These are phyloP conservation scores for Plectranthus barbatus DNA, from an alignment of 257 asterid genomes.

Conservation along the genomic window DNA sequence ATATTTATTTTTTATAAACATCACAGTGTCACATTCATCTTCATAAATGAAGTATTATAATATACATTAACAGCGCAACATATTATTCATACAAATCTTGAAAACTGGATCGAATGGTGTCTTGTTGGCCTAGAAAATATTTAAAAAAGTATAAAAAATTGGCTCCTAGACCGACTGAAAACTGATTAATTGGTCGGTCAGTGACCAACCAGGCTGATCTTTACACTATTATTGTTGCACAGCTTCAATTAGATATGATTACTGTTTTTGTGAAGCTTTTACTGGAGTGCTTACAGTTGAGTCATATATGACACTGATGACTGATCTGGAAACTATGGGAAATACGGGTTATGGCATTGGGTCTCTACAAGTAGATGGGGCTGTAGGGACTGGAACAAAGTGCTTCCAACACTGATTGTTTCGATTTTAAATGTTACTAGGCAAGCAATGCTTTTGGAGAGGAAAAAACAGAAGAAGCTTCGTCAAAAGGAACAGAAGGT, in stretches of 20 bases:
- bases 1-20: no score
- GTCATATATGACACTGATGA: neutral
- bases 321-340: neutral
- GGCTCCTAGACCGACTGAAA: no score
- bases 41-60: no score
- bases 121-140: no score
- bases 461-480: conserved; percentile 71
- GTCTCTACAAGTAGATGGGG: neutral
- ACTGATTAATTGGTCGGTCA: no score
- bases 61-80: no score
- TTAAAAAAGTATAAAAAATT: no score
- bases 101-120: no score
- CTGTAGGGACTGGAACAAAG: neutral
- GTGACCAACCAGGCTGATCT: no score
- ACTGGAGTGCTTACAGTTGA: neutral
- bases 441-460: conserved; percentile 62
- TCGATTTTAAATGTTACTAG: conserved; percentile 26
- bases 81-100: no score
- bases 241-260: neutral
- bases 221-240: no score
- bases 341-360: neutral
- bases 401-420: conserved; percentile 8
- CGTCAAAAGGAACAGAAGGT: conserved; percentile 75
- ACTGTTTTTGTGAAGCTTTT: neutral
- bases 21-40: no score